Evolutionary conservation across 164 flowering plant species (phyloP).

Genomic region (Magnolia kwangsiensis): DNA sequence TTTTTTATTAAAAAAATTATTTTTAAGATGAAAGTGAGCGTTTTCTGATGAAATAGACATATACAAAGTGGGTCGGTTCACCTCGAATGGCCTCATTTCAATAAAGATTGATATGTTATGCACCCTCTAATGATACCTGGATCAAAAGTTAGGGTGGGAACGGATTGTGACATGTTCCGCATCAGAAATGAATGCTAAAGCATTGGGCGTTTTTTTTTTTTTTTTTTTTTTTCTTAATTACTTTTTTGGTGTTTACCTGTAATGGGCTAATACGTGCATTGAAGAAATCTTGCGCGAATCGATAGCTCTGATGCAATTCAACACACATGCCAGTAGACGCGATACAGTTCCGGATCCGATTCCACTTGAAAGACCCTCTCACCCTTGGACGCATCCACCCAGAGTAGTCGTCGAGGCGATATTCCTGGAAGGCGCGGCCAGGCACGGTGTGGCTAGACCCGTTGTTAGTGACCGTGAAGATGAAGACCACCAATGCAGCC

Average conservation of each 20-base stretch:
- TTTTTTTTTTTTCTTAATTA: too few relatives aligned
- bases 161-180: too few relatives aligned
- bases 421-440: slow-evolving; percentile 72
- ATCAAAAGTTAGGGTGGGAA: too few relatives aligned
- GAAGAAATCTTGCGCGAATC: slow-evolving; percentile 79
- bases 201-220: too few relatives aligned
- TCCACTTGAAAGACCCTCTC: slow-evolving; percentile 69
- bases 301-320: slow-evolving; percentile 65
- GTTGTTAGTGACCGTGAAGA: slow-evolving; percentile 63
- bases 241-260: slow-evolving; percentile 42
- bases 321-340: slow-evolving; percentile 58
- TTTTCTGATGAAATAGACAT: too few relatives aligned
- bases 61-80: too few relatives aligned
- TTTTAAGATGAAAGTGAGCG: too few relatives aligned
- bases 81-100: too few relatives aligned
- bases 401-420: slow-evolving; percentile 66
- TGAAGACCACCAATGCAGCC: slow-evolving; percentile 51
- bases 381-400: slow-evolving; percentile 71
- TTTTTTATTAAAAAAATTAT: too few relatives aligned
- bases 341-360: slow-evolving; percentile 61
- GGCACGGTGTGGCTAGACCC: slow-evolving; percentile 80
- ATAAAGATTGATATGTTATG: too few relatives aligned
- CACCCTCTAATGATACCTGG: too few relatives aligned
- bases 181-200: too few relatives aligned
- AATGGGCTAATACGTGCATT: slow-evolving; percentile 66